phyloP scores from a whole-genome alignment of 2,329 filamentous ascomycete species.

The Podosphaera aphanis region DNA sequence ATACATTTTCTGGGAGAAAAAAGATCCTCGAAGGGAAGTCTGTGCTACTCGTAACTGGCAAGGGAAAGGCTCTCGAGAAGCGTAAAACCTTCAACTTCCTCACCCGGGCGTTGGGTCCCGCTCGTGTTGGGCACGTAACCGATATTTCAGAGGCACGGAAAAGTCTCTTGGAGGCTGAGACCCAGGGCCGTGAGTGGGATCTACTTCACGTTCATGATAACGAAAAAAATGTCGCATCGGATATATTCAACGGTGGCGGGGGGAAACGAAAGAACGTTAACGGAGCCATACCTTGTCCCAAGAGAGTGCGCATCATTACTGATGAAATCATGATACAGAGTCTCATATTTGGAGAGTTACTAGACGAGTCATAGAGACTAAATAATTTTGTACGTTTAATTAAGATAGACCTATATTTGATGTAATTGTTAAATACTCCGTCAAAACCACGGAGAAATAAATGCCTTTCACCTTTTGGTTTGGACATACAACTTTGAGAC shows the following conservation, averaged over 20 bases:
- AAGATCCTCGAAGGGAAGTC: slow-evolving; percentile 38
- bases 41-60: slow-evolving; percentile 49
- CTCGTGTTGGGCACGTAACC: slow-evolving; percentile 36
- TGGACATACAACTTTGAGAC: no score
- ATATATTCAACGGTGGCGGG: slow-evolving; percentile 20
- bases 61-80: slow-evolving; percentile 35
- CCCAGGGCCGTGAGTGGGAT: slow-evolving; percentile 30
- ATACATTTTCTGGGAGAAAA: slow-evolving; percentile 34
- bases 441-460: no score
- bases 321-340: slow-evolving; percentile 85
- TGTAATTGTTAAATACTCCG: no score
- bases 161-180: slow-evolving; percentile 27
- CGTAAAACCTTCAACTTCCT: slow-evolving; percentile 60
- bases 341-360: slow-evolving; percentile 60
- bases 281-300: slow-evolving; percentile 18
- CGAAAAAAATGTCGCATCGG: slow-evolving; percentile 22
- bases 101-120: slow-evolving; percentile 52
- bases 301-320: slow-evolving; percentile 42
- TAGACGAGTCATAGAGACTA: slow-evolving; percentile 16
- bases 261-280: slow-evolving; percentile 19
- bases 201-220: slow-evolving; percentile 58
- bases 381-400: not conserved
- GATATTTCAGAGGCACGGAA: slow-evolving; percentile 41
- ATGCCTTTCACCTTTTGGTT: no score
- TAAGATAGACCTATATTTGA: not conserved